Base-by-base conservation (phyloP, 768 basidiomycete genomes). In the Boletus vinaceobasis region DNA sequence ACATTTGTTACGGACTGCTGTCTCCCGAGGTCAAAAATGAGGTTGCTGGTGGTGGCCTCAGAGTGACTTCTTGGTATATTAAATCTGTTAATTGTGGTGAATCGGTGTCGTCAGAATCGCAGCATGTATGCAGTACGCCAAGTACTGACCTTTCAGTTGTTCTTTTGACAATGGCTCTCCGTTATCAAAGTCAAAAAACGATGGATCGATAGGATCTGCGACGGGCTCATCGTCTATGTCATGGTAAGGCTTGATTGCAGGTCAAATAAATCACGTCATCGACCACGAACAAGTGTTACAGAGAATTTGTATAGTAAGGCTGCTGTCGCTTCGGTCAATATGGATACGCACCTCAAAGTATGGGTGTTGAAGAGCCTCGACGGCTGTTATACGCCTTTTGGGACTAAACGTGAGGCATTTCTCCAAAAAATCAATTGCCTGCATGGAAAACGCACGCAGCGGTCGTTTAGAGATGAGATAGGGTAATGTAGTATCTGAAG, bases 221-320 rank as follows among this genome's bases (percentile, higher is more conserved):
- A 82, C 80, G 0, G 95, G 94, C 66, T 97, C 94, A 66, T 98
- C 94, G 13, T 84, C 82, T 7, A 88, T 83, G 64, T 96, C 94
- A 58, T 95, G 93, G 62, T 94, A 93, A 1, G 90, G 85, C 88
- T 90, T 90, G 7, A 40, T 36, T 17, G 38, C 3, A 27, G 14
- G 29, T 29, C 17, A 11, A 44, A 10, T 10, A 17, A 13, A 13
- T 29, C 1, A n/a, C 5, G 23, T 35, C 47, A 23, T 23, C 14
- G 26, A 19, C 4, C 29, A 7, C 45, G 32, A 14, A 46, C 14
- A 3, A 27, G 31, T 4, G 6, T 14, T 14, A 14, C 14, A 17
- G 10, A 10, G 26, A n/a, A 37, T 13, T 26, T 8, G 3, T 5
- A 1, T 8, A 23, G 7, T 53, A 27, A 53, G 50, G n/a, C 7